Evolutionary conservation across 78 protist species (phyloP), one percentile per base, ranked within the genome.

Genomic region (Protostelium mycophagum): DNA sequence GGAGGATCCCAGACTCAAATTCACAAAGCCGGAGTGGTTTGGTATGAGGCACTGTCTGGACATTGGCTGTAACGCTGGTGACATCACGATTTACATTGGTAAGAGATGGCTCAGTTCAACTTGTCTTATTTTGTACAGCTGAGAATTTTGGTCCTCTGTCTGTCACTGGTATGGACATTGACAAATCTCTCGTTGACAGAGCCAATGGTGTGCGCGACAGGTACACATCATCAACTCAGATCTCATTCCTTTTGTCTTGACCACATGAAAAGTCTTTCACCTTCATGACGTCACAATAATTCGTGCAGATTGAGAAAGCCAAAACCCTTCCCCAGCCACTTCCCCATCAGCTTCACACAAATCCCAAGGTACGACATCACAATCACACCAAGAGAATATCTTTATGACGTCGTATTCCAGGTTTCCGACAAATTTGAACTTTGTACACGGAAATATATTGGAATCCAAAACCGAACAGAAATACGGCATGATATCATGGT

Each of bases 261-360:
- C n/a, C n/a, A n/a, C n/a, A n/a, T n/a, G n/a, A n/a, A n/a, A n/a
- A n/a, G n/a, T n/a, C n/a, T n/a, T n/a, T n/a, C n/a, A n/a, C n/a
- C n/a, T n/a, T n/a, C n/a, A n/a, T n/a, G n/a, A n/a, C n/a, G n/a
- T n/a, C n/a, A n/a, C n/a, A n/a, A n/a, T n/a, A n/a, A n/a, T n/a
- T n/a, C n/a, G n/a, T n/a, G n/a, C n/a, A n/a, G n/a, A n/a, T n/a
- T n/a, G n/a, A n/a, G n/a, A n/a, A n/a, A n/a, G n/a, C n/a, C n/a
- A n/a, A n/a, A n/a, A n/a, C n/a, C n/a, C n/a, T 85, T 85, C 63
- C 37, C 86, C 86, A 85, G 16, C 88, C 28, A 86, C 88, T 28
- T 86, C 35, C 1, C 31, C 5, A 35, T 86, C 63, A 34, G 23
- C 35, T n/a, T 10, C n/a, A n/a, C n/a, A n/a, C n/a, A n/a, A n/a